phyloP scores from a whole-genome alignment of 495 filamentous ascomycete species.

The Daldinia caldariorum region DNA sequence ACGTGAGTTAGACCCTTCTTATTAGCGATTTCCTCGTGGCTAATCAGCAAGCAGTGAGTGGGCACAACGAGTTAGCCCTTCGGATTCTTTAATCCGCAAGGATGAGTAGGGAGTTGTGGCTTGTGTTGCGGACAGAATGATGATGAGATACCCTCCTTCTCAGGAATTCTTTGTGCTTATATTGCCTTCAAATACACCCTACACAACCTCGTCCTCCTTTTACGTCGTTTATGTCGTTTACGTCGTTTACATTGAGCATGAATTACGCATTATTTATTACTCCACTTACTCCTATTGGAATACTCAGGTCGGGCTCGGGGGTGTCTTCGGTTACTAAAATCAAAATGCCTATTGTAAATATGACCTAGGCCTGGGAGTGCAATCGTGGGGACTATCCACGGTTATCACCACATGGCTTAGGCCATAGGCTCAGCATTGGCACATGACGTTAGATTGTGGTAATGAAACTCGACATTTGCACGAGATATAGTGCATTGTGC shows the following conservation, averaged over 20 bases:
- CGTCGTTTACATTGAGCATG: conserved; percentile 25
- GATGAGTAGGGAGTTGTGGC: conserved; percentile 33
- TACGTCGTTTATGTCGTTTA: conserved; percentile 11
- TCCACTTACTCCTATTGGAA: conserved; percentile 32
- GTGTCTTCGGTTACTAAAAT: conserved; percentile 24
- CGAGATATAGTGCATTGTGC: not conserved
- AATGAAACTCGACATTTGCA: conserved; percentile 18
- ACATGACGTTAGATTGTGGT: conserved; percentile 20
- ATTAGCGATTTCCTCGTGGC: conserved; percentile 11
- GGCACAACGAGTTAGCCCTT: conserved; percentile 68
- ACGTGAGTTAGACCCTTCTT: conserved; percentile 71
- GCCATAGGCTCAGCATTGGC: conserved; percentile 17
- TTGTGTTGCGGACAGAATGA: conserved; percentile 22
- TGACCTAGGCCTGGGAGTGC: conserved; percentile 22
- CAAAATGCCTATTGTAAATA: conserved; percentile 39
- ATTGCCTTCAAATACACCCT: conserved; percentile 19
- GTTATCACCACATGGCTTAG: conserved; percentile 21
- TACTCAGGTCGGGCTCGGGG: conserved; percentile 20
- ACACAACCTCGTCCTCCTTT: conserved; percentile 7
- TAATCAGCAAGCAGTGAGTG: conserved; percentile 67
- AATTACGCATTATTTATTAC: conserved; percentile 27
- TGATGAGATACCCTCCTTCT: conserved; percentile 44
- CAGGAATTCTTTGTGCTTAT: conserved; percentile 31
- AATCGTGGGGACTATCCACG: conserved; percentile 28
- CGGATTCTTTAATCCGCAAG: conserved; percentile 54